These are phyloP conservation scores for Candida tetrigidarum DNA, from an alignment of 1,139 yeast species.

Conservation along the genomic window DNA sequence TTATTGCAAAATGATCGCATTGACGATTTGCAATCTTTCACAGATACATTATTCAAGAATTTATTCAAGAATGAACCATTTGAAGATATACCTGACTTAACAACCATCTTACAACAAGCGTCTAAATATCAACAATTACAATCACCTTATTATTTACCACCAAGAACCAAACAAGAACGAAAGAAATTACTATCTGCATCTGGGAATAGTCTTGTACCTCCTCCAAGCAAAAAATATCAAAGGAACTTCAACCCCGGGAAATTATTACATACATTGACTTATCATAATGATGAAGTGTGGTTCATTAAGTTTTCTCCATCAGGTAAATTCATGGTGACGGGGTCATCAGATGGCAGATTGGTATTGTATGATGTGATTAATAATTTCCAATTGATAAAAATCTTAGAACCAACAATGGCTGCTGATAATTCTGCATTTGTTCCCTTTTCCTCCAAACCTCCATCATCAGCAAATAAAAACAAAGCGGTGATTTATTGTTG, in stretches of 20 bases:
- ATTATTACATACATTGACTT: constrained; percentile 41
- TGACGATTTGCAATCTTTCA: constrained; percentile 7
- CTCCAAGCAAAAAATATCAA: constrained; percentile 6
- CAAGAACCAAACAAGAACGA: constrained; percentile 24
- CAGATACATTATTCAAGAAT: constrained; percentile 12
- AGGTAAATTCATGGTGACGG: constrained; percentile 77
- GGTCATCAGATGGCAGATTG: constrained; percentile 70
- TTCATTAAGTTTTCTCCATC: constrained; percentile 74
- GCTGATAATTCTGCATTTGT: constrained; percentile 35
- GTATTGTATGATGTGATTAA: constrained; percentile 67
- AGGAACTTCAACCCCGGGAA: constrained; percentile 16
- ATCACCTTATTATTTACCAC: constrained; percentile 40
- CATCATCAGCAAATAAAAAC: constrained; percentile 20
- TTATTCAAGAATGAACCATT: constrained; percentile 14
- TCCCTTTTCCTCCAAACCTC: constrained; percentile 27
- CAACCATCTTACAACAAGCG: constrained; percentile 34
- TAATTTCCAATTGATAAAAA: constrained; percentile 49
- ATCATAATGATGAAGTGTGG: constrained; percentile 85
- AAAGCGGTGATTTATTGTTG: constrained; percentile 69
- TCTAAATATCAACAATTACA: constrained; percentile 30
- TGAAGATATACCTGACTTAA: constrained; percentile 27
- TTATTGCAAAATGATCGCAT: background rate
- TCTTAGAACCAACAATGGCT: constrained; percentile 35
- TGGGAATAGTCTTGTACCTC: background rate
- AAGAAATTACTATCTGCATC: constrained; percentile 7